These are phyloP conservation scores for Pythium guiyangense DNA, from an alignment of 352 stramenopile species.

Conservation along the genomic window DNA sequence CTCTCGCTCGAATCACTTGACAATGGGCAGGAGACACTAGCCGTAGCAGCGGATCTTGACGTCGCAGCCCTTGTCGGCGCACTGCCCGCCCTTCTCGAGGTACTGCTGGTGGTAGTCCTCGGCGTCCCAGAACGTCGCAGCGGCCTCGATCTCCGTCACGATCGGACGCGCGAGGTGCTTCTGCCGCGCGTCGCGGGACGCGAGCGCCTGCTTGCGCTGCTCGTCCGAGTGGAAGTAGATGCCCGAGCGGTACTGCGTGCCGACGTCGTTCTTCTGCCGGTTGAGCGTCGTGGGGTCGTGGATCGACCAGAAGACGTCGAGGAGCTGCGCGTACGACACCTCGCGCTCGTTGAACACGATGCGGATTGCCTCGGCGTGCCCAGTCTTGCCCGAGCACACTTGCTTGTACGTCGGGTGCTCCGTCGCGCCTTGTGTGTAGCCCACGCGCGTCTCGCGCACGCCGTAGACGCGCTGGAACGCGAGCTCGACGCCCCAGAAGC, in stretches of 20 bases:
- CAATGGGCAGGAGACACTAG: constrained; percentile 8
- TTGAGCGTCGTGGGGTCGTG: constrained; percentile 93
- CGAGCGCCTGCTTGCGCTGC: constrained; percentile 71
- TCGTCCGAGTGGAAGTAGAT: constrained; percentile 93
- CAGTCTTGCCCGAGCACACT: constrained; percentile 91
- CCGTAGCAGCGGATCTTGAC: constrained; percentile 91
- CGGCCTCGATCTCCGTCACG: constrained; percentile 89
- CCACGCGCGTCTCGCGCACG: constrained; percentile 91
- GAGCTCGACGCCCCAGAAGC: constrained; percentile 97
- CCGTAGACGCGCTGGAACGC: constrained; percentile 94
- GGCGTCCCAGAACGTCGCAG: constrained; percentile 88
- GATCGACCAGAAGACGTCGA: constrained; percentile 81
- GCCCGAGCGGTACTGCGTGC: constrained; percentile 95
- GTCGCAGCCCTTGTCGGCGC: constrained; percentile 89
- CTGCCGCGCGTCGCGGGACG: constrained; percentile 60
- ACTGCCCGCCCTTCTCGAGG: constrained; percentile 93
- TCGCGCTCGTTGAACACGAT: constrained; percentile 90
- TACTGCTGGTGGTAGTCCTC: constrained; percentile 97
- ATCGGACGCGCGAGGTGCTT: constrained; percentile 75
- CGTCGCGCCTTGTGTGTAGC: constrained; percentile 73
- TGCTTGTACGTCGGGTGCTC: constrained; percentile 94
- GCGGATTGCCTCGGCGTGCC: constrained; percentile 93
- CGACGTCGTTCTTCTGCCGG: constrained; percentile 84
- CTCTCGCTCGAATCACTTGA: background rate
- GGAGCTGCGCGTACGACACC: constrained; percentile 78